phyloP scores from a whole-genome alignment of 2,329 filamentous ascomycete genomes.

The Aspergillus sp. region DNA sequence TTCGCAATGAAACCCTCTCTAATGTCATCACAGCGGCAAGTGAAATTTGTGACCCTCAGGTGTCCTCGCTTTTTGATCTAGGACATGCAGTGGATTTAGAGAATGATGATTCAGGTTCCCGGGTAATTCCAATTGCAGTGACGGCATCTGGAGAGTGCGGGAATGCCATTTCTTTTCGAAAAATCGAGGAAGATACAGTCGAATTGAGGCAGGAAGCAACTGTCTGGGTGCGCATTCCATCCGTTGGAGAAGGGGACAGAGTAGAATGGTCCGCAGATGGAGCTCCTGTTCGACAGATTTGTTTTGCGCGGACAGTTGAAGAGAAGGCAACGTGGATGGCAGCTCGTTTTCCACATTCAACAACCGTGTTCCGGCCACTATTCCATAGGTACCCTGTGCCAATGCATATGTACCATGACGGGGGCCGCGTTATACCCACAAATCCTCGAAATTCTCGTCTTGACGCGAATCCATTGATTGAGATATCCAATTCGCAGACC shows the following conservation, averaged over 20 bases:
- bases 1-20: slow-evolving; percentile 27
- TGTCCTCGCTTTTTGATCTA: slow-evolving; percentile 44
- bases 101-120: slow-evolving; percentile 17
- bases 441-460: slow-evolving; percentile 36
- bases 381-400: slow-evolving; percentile 27
- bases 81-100: slow-evolving; percentile 42
- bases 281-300: slow-evolving; percentile 51
- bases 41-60: slow-evolving; percentile 28
- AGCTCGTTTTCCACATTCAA: slow-evolving; percentile 43
- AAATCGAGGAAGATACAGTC: slow-evolving; percentile 23
- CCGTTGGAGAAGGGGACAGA: slow-evolving; percentile 37
- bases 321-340: slow-evolving; percentile 44
- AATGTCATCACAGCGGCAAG: slow-evolving; percentile 22
- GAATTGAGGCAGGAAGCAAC: slow-evolving; percentile 13
- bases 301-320: slow-evolving; percentile 44
- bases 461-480: slow-evolving; percentile 43
- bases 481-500: slow-evolving; percentile 38
- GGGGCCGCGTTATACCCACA: slow-evolving; percentile 6
- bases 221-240: slow-evolving; percentile 34
- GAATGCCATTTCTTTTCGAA: slow-evolving; percentile 44
- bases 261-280: slow-evolving; percentile 47
- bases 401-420: slow-evolving; percentile 10
- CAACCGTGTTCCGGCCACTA: slow-evolving; percentile 44
- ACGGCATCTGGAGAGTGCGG: slow-evolving; percentile 41
- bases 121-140: slow-evolving; percentile 32